Conservation (phyloP, 352 stramenopile genomes). For the Sclerospora graminicola region DNA sequence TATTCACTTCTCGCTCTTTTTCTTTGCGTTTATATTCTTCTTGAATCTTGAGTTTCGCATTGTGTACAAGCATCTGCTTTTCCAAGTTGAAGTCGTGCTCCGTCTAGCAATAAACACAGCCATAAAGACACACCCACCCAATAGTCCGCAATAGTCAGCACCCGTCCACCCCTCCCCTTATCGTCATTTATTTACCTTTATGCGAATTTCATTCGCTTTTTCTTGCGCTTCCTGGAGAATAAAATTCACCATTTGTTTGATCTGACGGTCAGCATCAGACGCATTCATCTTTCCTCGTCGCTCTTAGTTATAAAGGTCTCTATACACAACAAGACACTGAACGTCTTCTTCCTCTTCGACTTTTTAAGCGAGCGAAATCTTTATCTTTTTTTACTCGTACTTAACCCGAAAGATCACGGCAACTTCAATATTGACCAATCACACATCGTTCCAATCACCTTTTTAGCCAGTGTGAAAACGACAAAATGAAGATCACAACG, state of each 20-base stretch:
- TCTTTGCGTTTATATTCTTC: constrained; percentile 97
- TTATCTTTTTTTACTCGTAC: no score
- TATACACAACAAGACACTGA: background rate
- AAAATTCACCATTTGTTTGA: constrained; percentile 98
- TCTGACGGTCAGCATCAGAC: constrained; percentile 80
- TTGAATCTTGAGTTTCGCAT: constrained; percentile 96
- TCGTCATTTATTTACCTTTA: constrained; percentile 70
- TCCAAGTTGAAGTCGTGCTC: constrained; percentile 99
- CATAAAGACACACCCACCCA: background rate
- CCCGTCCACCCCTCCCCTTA: background rate
- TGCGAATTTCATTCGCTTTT: constrained; percentile 98
- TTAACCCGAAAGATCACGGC: no score
- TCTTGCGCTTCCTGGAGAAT: constrained; percentile 99
- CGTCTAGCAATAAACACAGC: constrained; percentile 55
- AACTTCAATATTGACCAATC: no score
- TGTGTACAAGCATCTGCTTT: constrained; percentile 98
- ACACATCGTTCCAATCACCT: no score
- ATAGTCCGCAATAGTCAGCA: background rate
- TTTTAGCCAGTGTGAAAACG: no score
- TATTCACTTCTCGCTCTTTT: constrained; percentile 94
- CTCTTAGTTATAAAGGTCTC: background rate
- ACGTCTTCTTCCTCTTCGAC: background rate
- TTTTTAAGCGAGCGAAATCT: no score
- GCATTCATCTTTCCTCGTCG: constrained; percentile 54
- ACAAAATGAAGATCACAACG: background rate